phyloP scores from a whole-genome alignment of 208 protist genomes.

The Leptomonas pyrrhocoris region DNA sequence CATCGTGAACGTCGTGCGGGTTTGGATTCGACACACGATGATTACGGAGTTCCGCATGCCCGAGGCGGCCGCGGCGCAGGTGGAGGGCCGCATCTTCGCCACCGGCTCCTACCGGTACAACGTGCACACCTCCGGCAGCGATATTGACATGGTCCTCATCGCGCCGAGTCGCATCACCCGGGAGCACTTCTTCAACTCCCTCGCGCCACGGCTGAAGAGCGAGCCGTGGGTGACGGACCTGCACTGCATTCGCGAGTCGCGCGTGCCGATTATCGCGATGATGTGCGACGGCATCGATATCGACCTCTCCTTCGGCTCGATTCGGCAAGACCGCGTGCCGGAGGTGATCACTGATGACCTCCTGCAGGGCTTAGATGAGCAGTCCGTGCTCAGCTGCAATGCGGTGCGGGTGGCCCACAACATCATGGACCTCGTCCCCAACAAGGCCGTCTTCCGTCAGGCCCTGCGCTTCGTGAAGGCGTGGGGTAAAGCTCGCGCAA shows the following conservation, averaged over 20 bases:
- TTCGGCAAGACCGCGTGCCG: constrained; percentile 88
- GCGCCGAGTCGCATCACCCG: constrained; percentile 92
- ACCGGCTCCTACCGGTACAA: constrained; percentile 99
- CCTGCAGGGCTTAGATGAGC: constrained; percentile 93
- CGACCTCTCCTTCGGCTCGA: constrained; percentile 96
- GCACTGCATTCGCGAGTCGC: constrained; percentile 93
- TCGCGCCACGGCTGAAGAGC: constrained; percentile 80
- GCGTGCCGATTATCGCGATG: constrained; percentile 97
- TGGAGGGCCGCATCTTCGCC: constrained; percentile 96
- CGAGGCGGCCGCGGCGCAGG: constrained; percentile 79
- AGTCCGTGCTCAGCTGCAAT: constrained; percentile 95
- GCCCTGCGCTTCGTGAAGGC: constrained; percentile 96
- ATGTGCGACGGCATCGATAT: constrained; percentile 95
- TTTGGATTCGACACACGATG: constrained; percentile 88
- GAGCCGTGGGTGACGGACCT: constrained; percentile 85
- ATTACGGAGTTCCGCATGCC: constrained; percentile 91
- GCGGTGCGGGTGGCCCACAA: constrained; percentile 96
- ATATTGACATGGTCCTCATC: constrained; percentile 98
- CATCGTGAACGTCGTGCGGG: constrained; percentile 81
- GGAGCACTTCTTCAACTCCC: constrained; percentile 94
- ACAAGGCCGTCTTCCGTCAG: constrained; percentile 94
- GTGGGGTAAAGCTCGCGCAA: constrained; percentile 94
- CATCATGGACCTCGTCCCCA: constrained; percentile 97
- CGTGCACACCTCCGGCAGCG: constrained; percentile 94
- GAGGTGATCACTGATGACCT: constrained; percentile 94